These are phyloP conservation scores for Colletotrichum gloeosporioides DNA, from an alignment of 2,329 filamentous ascomycete genomes.

Conservation along the genomic window DNA sequence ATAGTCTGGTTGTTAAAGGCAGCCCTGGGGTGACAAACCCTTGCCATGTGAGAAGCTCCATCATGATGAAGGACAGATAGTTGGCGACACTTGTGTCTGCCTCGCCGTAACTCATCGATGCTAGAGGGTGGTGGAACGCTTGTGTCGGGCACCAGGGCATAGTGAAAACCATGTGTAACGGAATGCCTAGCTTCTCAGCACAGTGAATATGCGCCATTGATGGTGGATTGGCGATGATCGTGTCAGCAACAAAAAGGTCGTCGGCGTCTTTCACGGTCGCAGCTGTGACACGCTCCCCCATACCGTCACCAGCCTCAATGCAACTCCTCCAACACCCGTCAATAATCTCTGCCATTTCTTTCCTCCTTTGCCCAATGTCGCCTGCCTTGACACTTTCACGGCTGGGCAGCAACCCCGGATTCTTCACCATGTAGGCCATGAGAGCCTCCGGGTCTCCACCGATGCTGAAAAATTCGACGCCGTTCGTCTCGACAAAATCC, in stretches of 20 bases:
- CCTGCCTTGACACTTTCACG: conserved; percentile 39
- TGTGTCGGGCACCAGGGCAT: conserved; percentile 79
- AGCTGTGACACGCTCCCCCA: conserved; percentile 30
- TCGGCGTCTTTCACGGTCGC: conserved; percentile 27
- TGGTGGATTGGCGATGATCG: conserved; percentile 60
- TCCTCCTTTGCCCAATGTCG: conserved; percentile 38
- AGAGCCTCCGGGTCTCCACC: conserved; percentile 60
- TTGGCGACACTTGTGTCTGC: conserved; percentile 68
- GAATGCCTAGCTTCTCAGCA: conserved; percentile 53
- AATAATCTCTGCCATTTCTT: conserved; percentile 42
- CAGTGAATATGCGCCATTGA: conserved; percentile 59
- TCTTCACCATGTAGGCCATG: conserved; percentile 48
- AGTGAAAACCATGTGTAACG: conserved; percentile 58
- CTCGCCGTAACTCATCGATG: conserved; percentile 62
- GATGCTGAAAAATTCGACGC: conserved; percentile 62
- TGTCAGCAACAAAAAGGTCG: conserved; percentile 56
- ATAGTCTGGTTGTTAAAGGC: not conserved
- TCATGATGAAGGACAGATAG: conserved; percentile 70
- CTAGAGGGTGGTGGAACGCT: conserved; percentile 72
- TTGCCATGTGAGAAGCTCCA: conserved; percentile 79
- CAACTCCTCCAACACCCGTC: conserved; percentile 40
- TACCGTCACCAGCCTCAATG: conserved; percentile 40
- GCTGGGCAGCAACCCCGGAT: conserved; percentile 42
- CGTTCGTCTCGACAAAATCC: conserved; percentile 56
- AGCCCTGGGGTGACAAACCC: conserved; percentile 42